These are phyloP conservation scores for Phytophthora nicotianae DNA, from an alignment of 352 stramenopile genomes.

Conservation along the genomic window DNA sequence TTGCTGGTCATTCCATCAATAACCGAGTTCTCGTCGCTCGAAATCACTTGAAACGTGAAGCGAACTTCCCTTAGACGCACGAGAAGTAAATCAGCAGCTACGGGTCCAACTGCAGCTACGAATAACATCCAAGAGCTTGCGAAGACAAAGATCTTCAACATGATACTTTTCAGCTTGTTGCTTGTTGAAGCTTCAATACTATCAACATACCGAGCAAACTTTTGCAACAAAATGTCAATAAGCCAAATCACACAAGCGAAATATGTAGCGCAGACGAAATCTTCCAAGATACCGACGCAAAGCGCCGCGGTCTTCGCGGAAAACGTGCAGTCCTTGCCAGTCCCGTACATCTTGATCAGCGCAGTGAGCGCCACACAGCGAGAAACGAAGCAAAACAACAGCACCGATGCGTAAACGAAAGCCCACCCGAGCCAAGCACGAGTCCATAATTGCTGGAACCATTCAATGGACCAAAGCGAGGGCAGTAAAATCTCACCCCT, in stretches of 20 bases:
- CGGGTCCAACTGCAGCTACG: slow-evolving; percentile 16
- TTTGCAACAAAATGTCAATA: slow-evolving; percentile 12
- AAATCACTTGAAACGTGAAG: slow-evolving; percentile 35
- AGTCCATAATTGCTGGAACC: slow-evolving; percentile 4
- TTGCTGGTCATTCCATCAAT: slow-evolving; percentile 11
- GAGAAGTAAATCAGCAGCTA: slow-evolving; percentile 39
- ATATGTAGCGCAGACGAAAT: slow-evolving; percentile 39
- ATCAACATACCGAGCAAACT: not conserved
- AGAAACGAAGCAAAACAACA: slow-evolving; percentile 44
- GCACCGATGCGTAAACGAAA: slow-evolving; percentile 31
- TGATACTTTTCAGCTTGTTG: not conserved
- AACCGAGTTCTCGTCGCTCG: slow-evolving; percentile 18
- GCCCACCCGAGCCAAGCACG: slow-evolving; percentile 45
- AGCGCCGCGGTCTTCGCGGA: not conserved
- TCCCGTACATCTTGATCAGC: not conserved
- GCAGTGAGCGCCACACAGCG: slow-evolving; percentile 23
- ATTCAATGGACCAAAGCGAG: not conserved
- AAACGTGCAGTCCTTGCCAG: slow-evolving; percentile 22
- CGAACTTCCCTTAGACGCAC: slow-evolving; percentile 37
- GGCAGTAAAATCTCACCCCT: not conserved
- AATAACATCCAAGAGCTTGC: slow-evolving; percentile 31
- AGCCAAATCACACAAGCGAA: slow-evolving; percentile 11
- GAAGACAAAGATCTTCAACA: slow-evolving; percentile 8
- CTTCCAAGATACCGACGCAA: slow-evolving; percentile 44
- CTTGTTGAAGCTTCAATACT: not conserved